phyloP scores from a whole-genome alignment of 345 rosid species.

The Citrus reticulata region DNA sequence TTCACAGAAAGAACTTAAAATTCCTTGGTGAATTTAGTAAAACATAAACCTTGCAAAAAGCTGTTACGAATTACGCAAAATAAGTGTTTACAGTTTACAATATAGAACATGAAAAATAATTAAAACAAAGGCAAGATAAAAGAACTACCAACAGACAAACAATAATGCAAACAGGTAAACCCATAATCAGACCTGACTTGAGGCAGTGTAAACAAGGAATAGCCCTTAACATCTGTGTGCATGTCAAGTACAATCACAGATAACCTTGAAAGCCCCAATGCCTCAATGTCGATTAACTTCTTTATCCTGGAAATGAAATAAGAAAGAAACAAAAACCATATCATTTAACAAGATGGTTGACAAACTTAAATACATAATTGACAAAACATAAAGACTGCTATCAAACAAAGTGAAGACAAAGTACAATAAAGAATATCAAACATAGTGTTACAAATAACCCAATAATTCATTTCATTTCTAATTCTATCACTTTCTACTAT shows the following conservation, averaged over 20 bases:
- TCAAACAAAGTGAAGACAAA: not conserved
- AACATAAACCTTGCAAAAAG: not conserved
- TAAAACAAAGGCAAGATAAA: not conserved
- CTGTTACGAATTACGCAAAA: not conserved
- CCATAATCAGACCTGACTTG: constrained; percentile 67
- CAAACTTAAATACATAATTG: not conserved
- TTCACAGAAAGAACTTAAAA: not conserved
- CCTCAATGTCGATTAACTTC: constrained; percentile 74
- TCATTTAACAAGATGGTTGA: not conserved
- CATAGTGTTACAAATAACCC: not conserved
- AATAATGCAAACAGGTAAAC: not conserved
- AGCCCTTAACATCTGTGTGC: constrained; percentile 69
- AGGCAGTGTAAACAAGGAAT: constrained; percentile 75
- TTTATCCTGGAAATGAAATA: constrained; percentile 47
- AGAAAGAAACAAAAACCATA: not conserved
- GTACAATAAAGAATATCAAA: no score
- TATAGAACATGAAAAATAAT: not conserved
- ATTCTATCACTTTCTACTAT: not conserved
- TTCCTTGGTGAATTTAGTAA: not conserved
- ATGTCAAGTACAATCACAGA: constrained; percentile 58
- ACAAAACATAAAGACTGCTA: not conserved
- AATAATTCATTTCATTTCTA: not conserved
- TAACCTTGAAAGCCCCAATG: constrained; percentile 72
- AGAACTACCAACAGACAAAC: not conserved
- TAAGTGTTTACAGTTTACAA: not conserved